Evolutionary conservation across 345 rosid genomes (phyloP).

Genomic region (Rhodomyrtus tomentosa): DNA sequence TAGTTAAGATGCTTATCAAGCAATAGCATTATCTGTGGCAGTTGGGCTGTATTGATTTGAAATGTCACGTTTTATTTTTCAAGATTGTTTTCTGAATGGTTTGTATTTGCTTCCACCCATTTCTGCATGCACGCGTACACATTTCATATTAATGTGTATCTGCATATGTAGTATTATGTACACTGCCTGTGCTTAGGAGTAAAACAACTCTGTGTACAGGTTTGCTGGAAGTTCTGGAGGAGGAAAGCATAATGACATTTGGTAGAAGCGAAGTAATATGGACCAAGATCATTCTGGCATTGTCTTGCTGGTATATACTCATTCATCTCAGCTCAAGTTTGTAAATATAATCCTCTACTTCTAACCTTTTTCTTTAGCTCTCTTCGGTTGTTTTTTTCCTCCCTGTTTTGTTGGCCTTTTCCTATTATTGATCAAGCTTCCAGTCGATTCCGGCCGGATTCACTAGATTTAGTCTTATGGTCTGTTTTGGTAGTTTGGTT

Average conservation of each 20-base stretch:
- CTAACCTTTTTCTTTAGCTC: not conserved
- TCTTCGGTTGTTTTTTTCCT: not conserved
- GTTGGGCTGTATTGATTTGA: not conserved
- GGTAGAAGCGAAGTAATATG: not conserved
- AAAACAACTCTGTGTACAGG: not conserved
- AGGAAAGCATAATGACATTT: not conserved
- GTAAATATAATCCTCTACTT: not conserved
- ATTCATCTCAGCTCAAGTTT: not conserved
- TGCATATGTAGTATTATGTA: not conserved
- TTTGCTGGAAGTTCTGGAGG: not conserved
- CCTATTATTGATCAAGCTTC: not conserved
- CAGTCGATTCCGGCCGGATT: not conserved
- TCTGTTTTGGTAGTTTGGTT: not conserved
- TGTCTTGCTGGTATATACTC: not conserved
- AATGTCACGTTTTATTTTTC: not conserved
- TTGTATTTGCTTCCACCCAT: not conserved
- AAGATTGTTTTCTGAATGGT: not conserved
- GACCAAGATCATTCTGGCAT: not conserved
- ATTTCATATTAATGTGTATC: not conserved
- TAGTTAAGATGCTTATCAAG: not conserved
- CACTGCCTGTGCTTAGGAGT: not conserved
- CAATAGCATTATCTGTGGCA: not conserved
- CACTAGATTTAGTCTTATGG: not conserved
- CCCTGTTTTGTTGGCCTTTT: not conserved
- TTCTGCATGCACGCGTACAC: not conserved